Percentiles rank a stretch among this genome's conserved stretches.
Evolutionary conservation across 495 filamentous ascomycete genomes (phyloP).

Genomic region (Aspergillus incahuasiensis): DNA sequence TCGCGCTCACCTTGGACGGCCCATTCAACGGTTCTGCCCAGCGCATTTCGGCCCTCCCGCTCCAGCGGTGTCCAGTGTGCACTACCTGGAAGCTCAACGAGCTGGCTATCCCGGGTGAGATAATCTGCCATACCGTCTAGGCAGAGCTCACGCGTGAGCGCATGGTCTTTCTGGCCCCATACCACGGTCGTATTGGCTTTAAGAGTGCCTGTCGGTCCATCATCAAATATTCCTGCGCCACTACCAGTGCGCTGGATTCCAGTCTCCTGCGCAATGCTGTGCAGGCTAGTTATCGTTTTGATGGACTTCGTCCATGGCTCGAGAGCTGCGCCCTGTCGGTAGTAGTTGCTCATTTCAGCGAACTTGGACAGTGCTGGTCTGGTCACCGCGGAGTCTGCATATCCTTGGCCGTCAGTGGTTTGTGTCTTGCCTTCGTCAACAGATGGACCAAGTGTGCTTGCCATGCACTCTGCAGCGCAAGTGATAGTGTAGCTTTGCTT

Average conservation of each 20-base stretch:
- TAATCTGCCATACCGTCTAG: constrained; percentile 43
- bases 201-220: constrained; percentile 39
- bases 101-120: constrained; percentile 34
- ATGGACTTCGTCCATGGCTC: constrained; percentile 45
- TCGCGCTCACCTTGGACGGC: constrained; percentile 34
- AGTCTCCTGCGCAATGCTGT: constrained; percentile 29
- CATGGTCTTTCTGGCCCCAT: constrained; percentile 47
- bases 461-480: constrained; percentile 40
- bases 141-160: constrained; percentile 34
- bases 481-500: constrained; percentile 18
- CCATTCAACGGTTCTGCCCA: constrained; percentile 34
- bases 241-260: constrained; percentile 28
- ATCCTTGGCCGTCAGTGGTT: constrained; percentile 30
- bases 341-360: constrained; percentile 43
- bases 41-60: constrained; percentile 30
- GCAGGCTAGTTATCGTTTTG: constrained; percentile 42
- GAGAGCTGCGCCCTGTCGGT: constrained; percentile 40
- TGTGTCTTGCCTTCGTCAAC: constrained; percentile 27
- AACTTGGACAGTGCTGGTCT: constrained; percentile 29
- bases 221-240: constrained; percentile 42
- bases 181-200: constrained; percentile 48
- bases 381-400: constrained; percentile 25
- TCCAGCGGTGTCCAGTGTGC: constrained; percentile 44
- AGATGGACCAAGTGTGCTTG: constrained; percentile 39
- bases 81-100: constrained; percentile 35